A percentile compares a stretch with the other conserved stretches of the same genome.
phyloP scores from a whole-genome alignment of 1,139 yeast genomes.

The Yamadazyma buinensis region DNA sequence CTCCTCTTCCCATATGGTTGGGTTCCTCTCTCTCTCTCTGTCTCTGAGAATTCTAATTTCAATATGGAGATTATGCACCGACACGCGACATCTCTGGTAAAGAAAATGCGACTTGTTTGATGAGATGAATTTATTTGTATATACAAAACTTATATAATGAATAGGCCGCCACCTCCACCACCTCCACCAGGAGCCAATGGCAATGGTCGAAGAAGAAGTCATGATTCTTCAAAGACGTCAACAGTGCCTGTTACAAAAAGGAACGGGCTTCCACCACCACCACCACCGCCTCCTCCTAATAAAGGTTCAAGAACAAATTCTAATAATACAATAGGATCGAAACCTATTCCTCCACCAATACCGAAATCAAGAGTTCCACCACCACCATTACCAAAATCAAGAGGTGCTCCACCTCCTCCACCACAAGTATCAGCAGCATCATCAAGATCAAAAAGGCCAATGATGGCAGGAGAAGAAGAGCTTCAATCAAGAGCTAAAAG shows the following conservation, averaged over 20 bases:
- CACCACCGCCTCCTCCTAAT: constrained; percentile 1
- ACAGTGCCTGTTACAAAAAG: too few relatives aligned
- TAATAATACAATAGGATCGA: constrained; percentile 1
- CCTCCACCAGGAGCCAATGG: constrained; percentile 2
- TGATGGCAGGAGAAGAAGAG: constrained; percentile 14
- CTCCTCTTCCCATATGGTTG: too few relatives aligned
- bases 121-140: too few relatives aligned
- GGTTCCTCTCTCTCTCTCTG: too few relatives aligned
- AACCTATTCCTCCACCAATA: background rate
- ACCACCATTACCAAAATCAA: constrained; percentile 1
- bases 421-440: constrained; percentile 12
- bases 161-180: constrained; percentile 7
- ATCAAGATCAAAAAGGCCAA: constrained; percentile 6
- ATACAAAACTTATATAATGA: too few relatives aligned
- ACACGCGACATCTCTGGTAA: too few relatives aligned
- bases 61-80: too few relatives aligned
- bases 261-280: too few relatives aligned
- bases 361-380: background rate
- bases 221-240: background rate
- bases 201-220: background rate
- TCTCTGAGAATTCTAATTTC: too few relatives aligned
- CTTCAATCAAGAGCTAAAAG: constrained; percentile 46
- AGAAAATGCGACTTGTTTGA: too few relatives aligned
- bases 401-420: constrained; percentile 11
- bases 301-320: too few relatives aligned